Evolutionary conservation across 106 monocot genomes (phyloP), one percentile per base, ranked within the genome.

Genomic region (Narthecium ossifragum): DNA sequence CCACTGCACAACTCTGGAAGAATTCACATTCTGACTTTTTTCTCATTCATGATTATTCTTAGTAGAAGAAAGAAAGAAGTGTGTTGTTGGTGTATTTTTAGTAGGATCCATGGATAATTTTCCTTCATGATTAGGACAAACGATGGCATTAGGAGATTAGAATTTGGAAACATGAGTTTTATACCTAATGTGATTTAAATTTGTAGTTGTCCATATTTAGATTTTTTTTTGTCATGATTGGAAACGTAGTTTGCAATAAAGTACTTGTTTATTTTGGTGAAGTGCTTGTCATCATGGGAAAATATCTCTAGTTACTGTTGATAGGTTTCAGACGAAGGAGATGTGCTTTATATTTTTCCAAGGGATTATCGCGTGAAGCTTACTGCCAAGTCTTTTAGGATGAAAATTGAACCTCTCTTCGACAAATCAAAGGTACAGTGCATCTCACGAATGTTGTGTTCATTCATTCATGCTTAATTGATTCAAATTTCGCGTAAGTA

Each of bases 251-350:
- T 52, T 52, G 8, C 6, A 7, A 52, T 52, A 4, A 2, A 52
- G 2, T 52, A 9, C 6, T 23, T 52, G 25, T 52, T 23, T 8
- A 10, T 10, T 36, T n/a, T n/a, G n/a, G n/a, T 43, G 43, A 13
- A 36, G 57, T 43, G 26, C 32, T 63, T 69, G 51, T 70, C 31
- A 26, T 59, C 39, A 41, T 60, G 50, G 67, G 34, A 37, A 53
- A 62, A 63, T 73, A 49, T 82, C 68, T 84, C 60, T 82, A 79
- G 69, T 65, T 76, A 66, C 4, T 81, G 34, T 85, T 78, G 62
- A 61, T 88, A 98, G 98, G 98, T 98, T 62, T 98, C 96, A 41
- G 91, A 85, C 62, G 91, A 98, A 85, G 98, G 98, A 31, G 98
- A 98, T 46, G 91, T 98, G 30, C 84, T 98, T 64, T 98, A 98